phyloP scores from a whole-genome alignment of 2,329 filamentous ascomycete genomes.

The Drechslerella dactyloides region DNA sequence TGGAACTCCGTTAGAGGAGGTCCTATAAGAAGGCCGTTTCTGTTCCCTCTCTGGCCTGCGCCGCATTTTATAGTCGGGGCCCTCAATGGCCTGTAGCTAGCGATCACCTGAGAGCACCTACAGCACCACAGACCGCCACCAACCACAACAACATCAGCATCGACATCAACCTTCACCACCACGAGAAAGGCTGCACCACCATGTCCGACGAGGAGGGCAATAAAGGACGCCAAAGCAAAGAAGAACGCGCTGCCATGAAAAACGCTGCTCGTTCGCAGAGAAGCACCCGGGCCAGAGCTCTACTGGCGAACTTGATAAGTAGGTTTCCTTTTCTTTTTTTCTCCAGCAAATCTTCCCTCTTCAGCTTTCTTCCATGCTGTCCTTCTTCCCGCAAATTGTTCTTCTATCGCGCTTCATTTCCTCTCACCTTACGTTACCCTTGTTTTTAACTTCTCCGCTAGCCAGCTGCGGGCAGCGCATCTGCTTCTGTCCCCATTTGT shows the following conservation, averaged over 20 bases:
- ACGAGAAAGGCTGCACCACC: slow-evolving; percentile 5
- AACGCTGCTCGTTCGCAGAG: slow-evolving; percentile 47
- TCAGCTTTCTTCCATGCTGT: slow-evolving; percentile 21
- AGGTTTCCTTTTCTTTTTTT: slow-evolving; percentile 8
- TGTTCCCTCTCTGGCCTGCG: slow-evolving; percentile 26
- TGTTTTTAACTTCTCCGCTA: slow-evolving; percentile 3
- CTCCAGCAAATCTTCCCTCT: slow-evolving; percentile 15
- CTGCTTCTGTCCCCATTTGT: slow-evolving; percentile 33
- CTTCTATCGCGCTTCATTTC: not conserved
- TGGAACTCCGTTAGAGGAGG: not conserved
- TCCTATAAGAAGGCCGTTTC: slow-evolving; percentile 11
- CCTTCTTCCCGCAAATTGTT: not conserved
- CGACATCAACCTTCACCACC: slow-evolving; percentile 15
- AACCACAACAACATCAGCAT: slow-evolving; percentile 24
- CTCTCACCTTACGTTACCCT: not conserved
- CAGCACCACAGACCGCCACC: slow-evolving; percentile 21
- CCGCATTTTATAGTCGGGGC: slow-evolving; percentile 50
- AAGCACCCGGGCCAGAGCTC: slow-evolving; percentile 32
- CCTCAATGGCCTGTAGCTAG: slow-evolving; percentile 49
- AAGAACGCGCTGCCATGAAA: slow-evolving; percentile 49
- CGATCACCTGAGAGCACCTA: slow-evolving; percentile 42
- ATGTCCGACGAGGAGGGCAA: slow-evolving; percentile 50
- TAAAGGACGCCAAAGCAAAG: slow-evolving; percentile 49
- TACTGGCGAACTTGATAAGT: slow-evolving; percentile 44
- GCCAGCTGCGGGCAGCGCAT: slow-evolving; percentile 1